Percentiles rank a stretch among this genome's conserved stretches.
Evolutionary conservation across 768 basidiomycete genomes (phyloP).

Genomic region (Boletus fagicola): DNA sequence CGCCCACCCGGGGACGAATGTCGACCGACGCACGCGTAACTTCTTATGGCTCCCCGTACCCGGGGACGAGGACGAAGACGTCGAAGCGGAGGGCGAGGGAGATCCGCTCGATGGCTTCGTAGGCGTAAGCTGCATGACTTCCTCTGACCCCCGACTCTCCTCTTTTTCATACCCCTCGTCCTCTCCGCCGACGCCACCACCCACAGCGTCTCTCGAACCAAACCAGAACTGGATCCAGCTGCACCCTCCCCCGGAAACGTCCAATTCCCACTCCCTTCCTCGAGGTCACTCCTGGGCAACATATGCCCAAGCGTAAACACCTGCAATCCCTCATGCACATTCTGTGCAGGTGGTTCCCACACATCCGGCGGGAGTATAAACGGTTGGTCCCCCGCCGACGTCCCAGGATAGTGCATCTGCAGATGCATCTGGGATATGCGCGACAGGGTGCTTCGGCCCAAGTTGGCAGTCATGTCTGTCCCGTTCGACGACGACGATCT

Average conservation of each 20-base stretch:
- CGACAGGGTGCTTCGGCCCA: conserved; percentile 46
- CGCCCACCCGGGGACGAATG: conserved; percentile 88
- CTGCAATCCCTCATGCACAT: conserved; percentile 63
- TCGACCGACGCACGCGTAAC: conserved; percentile 68
- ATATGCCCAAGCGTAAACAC: conserved; percentile 81
- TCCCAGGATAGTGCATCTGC: conserved; percentile 34
- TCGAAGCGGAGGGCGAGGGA: conserved; percentile 16
- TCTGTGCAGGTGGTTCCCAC: conserved; percentile 30
- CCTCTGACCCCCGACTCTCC: conserved; percentile 34
- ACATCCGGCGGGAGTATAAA: conserved; percentile 27
- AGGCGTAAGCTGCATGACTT: conserved; percentile 41
- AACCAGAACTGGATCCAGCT: conserved; percentile 8
- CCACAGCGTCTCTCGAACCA: conserved; percentile 23
- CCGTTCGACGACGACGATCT: conserved; percentile 21
- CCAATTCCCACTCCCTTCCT: conserved; percentile 61
- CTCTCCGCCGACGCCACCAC: conserved; percentile 15
- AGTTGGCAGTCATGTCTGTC: conserved; percentile 10
- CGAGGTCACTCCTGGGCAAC: conserved; percentile 52
- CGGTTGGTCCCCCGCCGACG: conserved; percentile 29
- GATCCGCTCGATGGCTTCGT: conserved; percentile 24
- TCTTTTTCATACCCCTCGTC: conserved; percentile 27
- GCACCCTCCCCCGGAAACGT: conserved; percentile 44
- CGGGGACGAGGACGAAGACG: conserved; percentile 4
- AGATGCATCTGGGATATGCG: conserved; percentile 51
- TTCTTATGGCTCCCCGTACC: conserved; percentile 35